Conservation (phyloP, 176 grass and related monocot species). For the Triticum dicoccoides region DNA sequence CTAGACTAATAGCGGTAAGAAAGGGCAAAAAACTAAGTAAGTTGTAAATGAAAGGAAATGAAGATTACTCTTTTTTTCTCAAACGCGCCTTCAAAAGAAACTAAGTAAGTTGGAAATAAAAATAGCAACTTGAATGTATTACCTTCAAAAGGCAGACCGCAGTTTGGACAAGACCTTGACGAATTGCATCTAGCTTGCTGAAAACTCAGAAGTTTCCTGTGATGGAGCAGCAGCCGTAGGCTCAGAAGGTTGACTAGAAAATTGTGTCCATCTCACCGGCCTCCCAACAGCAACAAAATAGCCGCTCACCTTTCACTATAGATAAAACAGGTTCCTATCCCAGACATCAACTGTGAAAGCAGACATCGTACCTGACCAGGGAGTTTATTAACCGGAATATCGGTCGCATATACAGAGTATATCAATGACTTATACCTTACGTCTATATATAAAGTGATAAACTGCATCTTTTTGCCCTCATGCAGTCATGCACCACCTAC, state of each 20-base stretch:
- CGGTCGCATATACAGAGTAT: too few species aligned
- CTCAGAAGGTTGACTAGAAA: not conserved
- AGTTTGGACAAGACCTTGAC: not conserved
- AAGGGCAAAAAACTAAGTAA: too few species aligned
- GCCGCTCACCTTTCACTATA: not conserved
- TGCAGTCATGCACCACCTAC: too few species aligned
- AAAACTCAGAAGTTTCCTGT: not conserved
- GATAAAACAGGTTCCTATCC: not conserved
- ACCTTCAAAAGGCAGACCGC: not conserved
- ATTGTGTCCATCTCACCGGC: not conserved
- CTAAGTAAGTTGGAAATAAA: not conserved
- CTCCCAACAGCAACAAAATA: not conserved
- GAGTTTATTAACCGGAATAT: not conserved
- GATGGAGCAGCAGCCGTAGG: not conserved
- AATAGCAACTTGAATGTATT: not conserved
- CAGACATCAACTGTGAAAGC: not conserved
- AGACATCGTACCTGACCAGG: not conserved
- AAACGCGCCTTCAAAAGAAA: too few species aligned
- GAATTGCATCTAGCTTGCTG: too few species aligned
- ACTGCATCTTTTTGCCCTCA: not conserved
- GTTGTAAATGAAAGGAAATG: too few species aligned
- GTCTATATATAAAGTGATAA: too few species aligned
- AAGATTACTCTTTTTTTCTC: too few species aligned
- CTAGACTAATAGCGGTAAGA: not conserved
- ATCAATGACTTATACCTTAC: too few species aligned